Evolutionary conservation across 306 rosid species (phyloP).

Genomic region (Amphicarpaea edgeworthii): DNA sequence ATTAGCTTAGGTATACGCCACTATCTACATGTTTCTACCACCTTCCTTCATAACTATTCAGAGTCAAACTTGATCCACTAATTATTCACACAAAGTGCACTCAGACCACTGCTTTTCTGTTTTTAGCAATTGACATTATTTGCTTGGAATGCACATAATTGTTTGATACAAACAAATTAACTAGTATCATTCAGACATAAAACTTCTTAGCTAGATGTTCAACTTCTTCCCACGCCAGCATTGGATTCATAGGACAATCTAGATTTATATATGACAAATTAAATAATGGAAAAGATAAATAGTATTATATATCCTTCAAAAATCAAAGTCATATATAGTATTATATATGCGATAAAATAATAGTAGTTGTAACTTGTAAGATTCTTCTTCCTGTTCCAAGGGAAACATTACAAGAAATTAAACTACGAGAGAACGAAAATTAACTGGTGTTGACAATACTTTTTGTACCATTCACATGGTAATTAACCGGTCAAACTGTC

Average conservation of each 20-base stretch:
- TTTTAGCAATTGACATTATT: constrained; percentile 45
- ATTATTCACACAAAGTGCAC: not conserved
- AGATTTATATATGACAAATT: not conserved
- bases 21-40: constrained; percentile 35
- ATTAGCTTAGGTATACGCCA: constrained; percentile 21
- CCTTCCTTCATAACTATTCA: constrained; percentile 27
- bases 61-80: constrained; percentile 41
- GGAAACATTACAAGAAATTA: not conserved
- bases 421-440: not conserved
- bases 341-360: too few relatives aligned
- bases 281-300: not conserved
- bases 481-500: constrained; percentile 15
- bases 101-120: constrained; percentile 16
- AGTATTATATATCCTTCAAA: not conserved
- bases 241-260: constrained; percentile 8
- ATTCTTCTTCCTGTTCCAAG: not conserved
- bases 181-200: not conserved
- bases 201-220: not conserved
- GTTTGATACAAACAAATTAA: constrained; percentile 18
- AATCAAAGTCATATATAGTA: not conserved
- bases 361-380: not conserved
- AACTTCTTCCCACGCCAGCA: constrained; percentile 7
- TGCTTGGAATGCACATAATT: constrained; percentile 25
- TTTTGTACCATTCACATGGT: not conserved
- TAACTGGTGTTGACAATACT: constrained; percentile 13